These are phyloP conservation scores for Hymenoscyphus fraxineus DNA, from an alignment of 2,329 filamentous ascomycete species.

Conservation along the genomic window DNA sequence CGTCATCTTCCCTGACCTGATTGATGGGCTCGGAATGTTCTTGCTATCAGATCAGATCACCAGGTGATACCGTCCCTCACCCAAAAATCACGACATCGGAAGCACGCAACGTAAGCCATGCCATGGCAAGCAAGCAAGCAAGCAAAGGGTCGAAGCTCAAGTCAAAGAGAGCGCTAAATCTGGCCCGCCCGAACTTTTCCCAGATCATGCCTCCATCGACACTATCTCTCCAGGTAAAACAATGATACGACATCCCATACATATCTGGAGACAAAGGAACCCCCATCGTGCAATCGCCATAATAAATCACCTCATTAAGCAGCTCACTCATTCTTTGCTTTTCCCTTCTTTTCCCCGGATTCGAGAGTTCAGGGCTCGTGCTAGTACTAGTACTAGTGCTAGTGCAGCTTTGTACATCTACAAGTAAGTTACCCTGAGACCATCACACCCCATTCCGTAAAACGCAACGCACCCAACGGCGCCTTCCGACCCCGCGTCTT, in stretches of 20 bases:
- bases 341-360: constrained; percentile 1
- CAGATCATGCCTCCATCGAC: not conserved
- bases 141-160: constrained; percentile 1
- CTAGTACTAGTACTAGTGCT: not conserved
- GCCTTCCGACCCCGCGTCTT: constrained; percentile 17
- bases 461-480: constrained; percentile 7
- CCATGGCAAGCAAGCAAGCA: constrained; percentile 8
- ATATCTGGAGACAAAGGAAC: not conserved
- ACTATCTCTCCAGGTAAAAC: not conserved
- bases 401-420: not conserved
- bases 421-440: not conserved
- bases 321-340: not conserved
- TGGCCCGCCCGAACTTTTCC: not conserved
- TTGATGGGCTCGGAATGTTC: not conserved
- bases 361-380: not conserved
- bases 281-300: constrained; percentile 13
- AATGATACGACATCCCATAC: not conserved
- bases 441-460: not conserved
- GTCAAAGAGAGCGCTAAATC: not conserved
- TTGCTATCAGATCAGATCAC: not conserved
- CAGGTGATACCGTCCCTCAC: not conserved
- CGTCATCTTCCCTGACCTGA: constrained; percentile 1
- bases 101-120: constrained; percentile 1
- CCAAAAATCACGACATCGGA: not conserved
- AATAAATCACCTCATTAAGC: constrained; percentile 15